Evolutionary conservation across 306 rosid genomes (phyloP), one percentile per base, ranked within the genome.

Genomic region (Sicyos baderoa): DNA sequence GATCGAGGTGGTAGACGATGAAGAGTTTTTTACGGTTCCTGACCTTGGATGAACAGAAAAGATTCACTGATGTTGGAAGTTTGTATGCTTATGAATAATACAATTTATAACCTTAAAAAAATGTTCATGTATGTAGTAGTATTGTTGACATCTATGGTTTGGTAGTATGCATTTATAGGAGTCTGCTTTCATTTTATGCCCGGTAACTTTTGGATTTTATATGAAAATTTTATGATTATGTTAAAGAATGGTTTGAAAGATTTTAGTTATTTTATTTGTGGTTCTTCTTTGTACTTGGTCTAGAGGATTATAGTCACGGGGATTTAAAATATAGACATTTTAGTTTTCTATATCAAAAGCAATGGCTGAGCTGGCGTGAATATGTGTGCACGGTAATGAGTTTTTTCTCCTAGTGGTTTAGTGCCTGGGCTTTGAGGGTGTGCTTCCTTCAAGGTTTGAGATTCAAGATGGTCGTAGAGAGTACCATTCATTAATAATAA

Each of bases 21-120:
- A 87, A 16, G 97, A 89, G 86, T 81, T 76, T 74, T 89, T 87
- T 68, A 87, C 81, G 0, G 96, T 92, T 58, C 97, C 97, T 50
- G 97, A 92, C 82, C 95, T 92, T 69, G 97, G 97, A 2, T 79
- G 70, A 86, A 75, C 44, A 72, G 44, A 72, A 44, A 7, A 11
- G 53, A 45, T 12, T 6, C 15, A 19, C 3, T 2, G 18, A 63
- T 42, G 52, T 25, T 25, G 1, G 29, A 3, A 25, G 29, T 1
- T 25, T 25, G 3, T 64, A 64, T 64, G 70, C 54, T 22, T 65
- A 63, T 65, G 70, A 65, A 65, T 11, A 12, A 42, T 19, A 44
- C 4, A 65, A 12, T 65, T 44, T 14, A 45, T 65, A 19, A 45
- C 37, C 14, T 64, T 37, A 10, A 21, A 62, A 62, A 37, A 44